Base-by-base conservation (phyloP, 306 rosid genomes). In the Prunus campanulata region DNA sequence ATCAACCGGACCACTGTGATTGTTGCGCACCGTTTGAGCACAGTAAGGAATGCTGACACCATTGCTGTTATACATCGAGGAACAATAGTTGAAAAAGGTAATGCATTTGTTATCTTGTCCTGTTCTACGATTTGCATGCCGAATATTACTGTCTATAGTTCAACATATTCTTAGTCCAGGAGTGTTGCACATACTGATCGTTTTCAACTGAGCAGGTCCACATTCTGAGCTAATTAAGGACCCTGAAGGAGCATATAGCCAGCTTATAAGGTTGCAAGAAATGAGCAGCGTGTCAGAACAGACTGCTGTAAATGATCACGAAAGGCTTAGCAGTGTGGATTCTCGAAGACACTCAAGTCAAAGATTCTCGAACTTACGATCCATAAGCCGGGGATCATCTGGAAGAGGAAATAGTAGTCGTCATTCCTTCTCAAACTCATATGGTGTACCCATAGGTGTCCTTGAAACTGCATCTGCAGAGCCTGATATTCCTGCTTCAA, bases 1-100 rank as follows among this genome's bases (percentile, higher is more conserved):
- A 70, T 78, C 39, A 87, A 87, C 75, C 75, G 91, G 65, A 90
- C 92, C 35, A 88, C 92, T 35, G 81, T 90, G 6, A 70, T 90
- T 73, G 96, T 90, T 55, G 96, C 96, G 5, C 96, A 88, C 66
- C 91, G 96, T 35, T 81, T 90, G 66, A 88, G 88, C 77, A 90
- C 90, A 32, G 79, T 90, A 74, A 81, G 84, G 61, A 88, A 86
- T 68, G 94, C 85, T 2, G 83, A 90, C 48, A 84, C 75, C 56
- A 86, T 90, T 74, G 91, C 91, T 16, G 95, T 90, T 29, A 83
- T 88, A 72, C 89, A 90, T 48, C 86, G 78, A 73, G 92, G 95
- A 63, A 88, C 83, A 68, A 86, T 88, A 66, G 89, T 88, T 30
- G 92, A 90, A 51, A 86, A 79, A 78, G 95, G 95, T 90, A 86